Evolutionary conservation across 768 basidiomycete genomes (phyloP).

Genomic region (Agrocybe pediades): DNA sequence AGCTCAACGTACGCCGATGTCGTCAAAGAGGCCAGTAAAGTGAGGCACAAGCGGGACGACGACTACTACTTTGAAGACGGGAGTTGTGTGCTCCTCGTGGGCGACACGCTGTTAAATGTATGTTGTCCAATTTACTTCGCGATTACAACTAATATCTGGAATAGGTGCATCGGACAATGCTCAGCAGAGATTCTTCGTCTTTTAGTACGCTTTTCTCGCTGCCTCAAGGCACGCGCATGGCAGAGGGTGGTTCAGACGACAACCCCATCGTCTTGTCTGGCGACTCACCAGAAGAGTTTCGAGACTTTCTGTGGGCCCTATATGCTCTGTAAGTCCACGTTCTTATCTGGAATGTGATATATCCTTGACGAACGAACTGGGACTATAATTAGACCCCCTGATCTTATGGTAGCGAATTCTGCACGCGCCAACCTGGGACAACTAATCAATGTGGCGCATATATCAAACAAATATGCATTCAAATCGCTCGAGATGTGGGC

Average conservation of each 20-base stretch:
- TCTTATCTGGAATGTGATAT: neutral
- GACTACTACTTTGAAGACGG: constrained; percentile 68
- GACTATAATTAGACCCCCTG: constrained; percentile 57
- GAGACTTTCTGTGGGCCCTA: constrained; percentile 74
- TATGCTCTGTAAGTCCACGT: constrained; percentile 76
- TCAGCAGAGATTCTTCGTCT: constrained; percentile 64
- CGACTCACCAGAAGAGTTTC: constrained; percentile 66
- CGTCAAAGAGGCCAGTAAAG: neutral
- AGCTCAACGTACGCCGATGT: neutral
- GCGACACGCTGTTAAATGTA: constrained; percentile 71
- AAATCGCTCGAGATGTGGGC: constrained; percentile 76
- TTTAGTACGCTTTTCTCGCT: constrained; percentile 70
- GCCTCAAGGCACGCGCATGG: constrained; percentile 52
- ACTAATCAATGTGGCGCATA: constrained; percentile 55
- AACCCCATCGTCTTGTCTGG: constrained; percentile 66
- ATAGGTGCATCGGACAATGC: constrained; percentile 60
- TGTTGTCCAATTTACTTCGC: constrained; percentile 18
- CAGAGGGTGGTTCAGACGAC: constrained; percentile 65
- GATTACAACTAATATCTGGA: neutral
- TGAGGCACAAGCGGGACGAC: constrained; percentile 40
- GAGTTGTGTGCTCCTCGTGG: constrained; percentile 65
- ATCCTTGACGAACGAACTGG: constrained; percentile 3
- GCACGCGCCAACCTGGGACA: constrained; percentile 49
- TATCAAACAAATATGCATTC: constrained; percentile 77
- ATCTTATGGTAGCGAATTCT: constrained; percentile 51